Percentiles rank a stretch among this genome's conserved stretches.
Conservation (phyloP, 352 stramenopile species). For the Phytophthora kernoviae region DNA sequence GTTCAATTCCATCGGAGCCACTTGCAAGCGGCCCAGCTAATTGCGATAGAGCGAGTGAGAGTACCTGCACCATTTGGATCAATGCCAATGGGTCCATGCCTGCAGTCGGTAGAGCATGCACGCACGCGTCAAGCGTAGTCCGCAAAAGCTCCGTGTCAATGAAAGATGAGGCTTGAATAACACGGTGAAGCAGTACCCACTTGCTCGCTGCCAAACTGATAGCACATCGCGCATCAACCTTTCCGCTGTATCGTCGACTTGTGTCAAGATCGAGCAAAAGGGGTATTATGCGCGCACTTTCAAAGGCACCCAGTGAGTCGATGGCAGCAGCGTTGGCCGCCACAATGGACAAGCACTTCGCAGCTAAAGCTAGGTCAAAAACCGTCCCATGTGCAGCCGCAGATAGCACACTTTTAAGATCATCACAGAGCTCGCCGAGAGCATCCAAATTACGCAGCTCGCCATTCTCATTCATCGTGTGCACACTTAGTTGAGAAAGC, state of each 20-base stretch:
- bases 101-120: slow-evolving; percentile 57
- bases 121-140: slow-evolving; percentile 41
- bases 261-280: slow-evolving; percentile 44
- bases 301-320: slow-evolving; percentile 42
- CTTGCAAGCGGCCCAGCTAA: slow-evolving; percentile 42
- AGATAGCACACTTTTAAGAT: slow-evolving; percentile 31
- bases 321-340: slow-evolving; percentile 29
- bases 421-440: slow-evolving; percentile 39
- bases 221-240: slow-evolving; percentile 35
- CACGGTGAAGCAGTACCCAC: slow-evolving; percentile 58
- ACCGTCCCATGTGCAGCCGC: slow-evolving; percentile 4
- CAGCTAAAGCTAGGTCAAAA: slow-evolving; percentile 44
- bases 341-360: slow-evolving; percentile 42
- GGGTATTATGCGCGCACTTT: slow-evolving; percentile 38
- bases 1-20: slow-evolving; percentile 18
- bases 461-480: slow-evolving; percentile 40
- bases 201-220: slow-evolving; percentile 53
- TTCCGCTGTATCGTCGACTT: slow-evolving; percentile 33
- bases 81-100: slow-evolving; percentile 62
- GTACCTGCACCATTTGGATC: slow-evolving; percentile 72
- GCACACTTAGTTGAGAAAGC: slow-evolving; percentile 45
- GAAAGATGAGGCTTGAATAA: slow-evolving; percentile 57
- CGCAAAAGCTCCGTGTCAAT: slow-evolving; percentile 46
- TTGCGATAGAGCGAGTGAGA: slow-evolving; percentile 55
- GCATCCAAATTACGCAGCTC: slow-evolving; percentile 30